Evolutionary conservation across 768 basidiomycete species (phyloP), one percentile per base, ranked within the genome.

Genomic region (Mrakia blollopis): DNA sequence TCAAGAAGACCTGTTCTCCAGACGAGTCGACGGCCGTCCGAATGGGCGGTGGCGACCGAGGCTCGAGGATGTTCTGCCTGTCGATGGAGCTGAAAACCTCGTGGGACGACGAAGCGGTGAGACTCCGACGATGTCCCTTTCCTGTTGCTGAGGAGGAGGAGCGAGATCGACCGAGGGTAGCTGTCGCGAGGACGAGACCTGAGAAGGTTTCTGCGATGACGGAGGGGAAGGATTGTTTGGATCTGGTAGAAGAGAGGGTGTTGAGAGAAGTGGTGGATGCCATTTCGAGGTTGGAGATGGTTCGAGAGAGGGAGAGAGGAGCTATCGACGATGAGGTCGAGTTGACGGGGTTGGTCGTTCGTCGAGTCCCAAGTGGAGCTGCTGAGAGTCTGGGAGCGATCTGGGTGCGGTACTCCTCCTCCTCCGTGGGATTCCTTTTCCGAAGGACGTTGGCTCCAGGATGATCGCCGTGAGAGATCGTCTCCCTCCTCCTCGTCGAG

Each of bases 231-330:
- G 30, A 35, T 6, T 63, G 62, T 7, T 21, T 30, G 16, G 62
- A 35, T 7, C 16, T 32, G 35, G 62, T 32, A 11, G 28, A 28
- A 16, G 62, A 63, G n/a, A 32, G 32, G 32, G 60, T 14, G 32
- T 25, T 30, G 62, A 63, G 62, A 6, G 62, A 63, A 16, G 62
- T 37, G 62, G 62, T 32, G 16, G n/a, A 63, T 32, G 62, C 37
- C 32, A 63, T 63, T 7, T 63, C 62, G 32, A 63, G 62, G 62
- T 63, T 63, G 32, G 62, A 63, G 62, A 63, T 63, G 30, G 30
- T 32, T 18, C 62, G 62, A 10, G 62, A 30, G 62, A 63, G 62
- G 35, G 62, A 32, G 62, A 35, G 30, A 7, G 62, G 32, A 32
- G 35, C 32, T 2, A 32, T 21, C 62, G 62, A 32, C 3, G 62